Evolutionary conservation across 176 grass and related monocot species (phyloP), one percentile per base, ranked within the genome.

Genomic region (Alopecurus myosuroides): DNA sequence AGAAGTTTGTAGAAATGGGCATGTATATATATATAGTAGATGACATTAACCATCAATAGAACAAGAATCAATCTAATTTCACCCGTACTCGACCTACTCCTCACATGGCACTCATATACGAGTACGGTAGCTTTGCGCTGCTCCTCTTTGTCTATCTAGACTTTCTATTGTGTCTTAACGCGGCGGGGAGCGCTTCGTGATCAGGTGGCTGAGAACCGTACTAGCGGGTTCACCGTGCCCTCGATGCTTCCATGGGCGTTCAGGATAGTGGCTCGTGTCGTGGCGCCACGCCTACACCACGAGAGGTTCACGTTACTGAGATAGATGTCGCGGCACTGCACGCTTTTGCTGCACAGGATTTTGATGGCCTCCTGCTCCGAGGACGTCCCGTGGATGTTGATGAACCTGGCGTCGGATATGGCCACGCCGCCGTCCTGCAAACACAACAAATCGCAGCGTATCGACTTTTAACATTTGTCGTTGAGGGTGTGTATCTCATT

Each of bases 371-470:
- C 52, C 39, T 82, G 72, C 4, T 84, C 1, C 1, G 48, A 71
- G 30, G 86, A 89, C 28, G 92, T 92, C 66, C 90, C 92, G 1
- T 67, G 22, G 45, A 97, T 77, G 46, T 92, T n/a, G 60, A 70
- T 78, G 52, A 87, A 94, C 15, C 18, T 46, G 9, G 84, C 82
- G 3, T 94, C 41, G 3, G 81, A 89, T 86, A 91, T 84, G 13
- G 81, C 88, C 77, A 91, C 90, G 19, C 86, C 86, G 72, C 73
- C 74, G 29, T 62, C 45, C 92, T 97, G 35, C 20, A 88, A 35
- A 82, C 36, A 74, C 56, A 86, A 9, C 5, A 3, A 79, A 30
- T 39, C 60, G 18, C 9, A 90, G 15, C 23, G 22, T 37, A 56
- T 65, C 3, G n/a, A 30, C 4, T 83, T 83, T 66, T 28, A 79